These are phyloP conservation scores for Saccharomycopsis sp. DNA, from an alignment of 805 yeast genomes.

Conservation along the genomic window DNA sequence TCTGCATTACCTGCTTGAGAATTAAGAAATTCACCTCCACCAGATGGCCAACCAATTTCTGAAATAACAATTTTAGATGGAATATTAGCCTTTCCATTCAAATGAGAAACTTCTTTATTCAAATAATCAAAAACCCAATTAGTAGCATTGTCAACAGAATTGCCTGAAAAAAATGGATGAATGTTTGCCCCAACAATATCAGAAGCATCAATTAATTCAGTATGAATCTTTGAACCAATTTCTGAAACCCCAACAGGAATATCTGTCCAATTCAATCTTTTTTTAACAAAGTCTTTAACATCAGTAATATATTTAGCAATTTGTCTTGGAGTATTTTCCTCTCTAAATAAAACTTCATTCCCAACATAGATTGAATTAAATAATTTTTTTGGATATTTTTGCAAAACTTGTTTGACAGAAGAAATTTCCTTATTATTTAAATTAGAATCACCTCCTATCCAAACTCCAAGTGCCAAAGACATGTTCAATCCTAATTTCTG, in stretches of 20 bases:
- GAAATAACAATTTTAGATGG: constrained; percentile 34
- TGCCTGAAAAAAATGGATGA: constrained; percentile 63
- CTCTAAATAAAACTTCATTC: constrained; percentile 49
- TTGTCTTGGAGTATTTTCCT: constrained; percentile 31
- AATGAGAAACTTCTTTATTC: constrained; percentile 33
- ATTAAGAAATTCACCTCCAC: constrained; percentile 39
- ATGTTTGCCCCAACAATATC: constrained; percentile 55
- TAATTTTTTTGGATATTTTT: constrained; percentile 32
- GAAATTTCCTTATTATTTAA: constrained; percentile 37
- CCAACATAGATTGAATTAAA: constrained; percentile 50
- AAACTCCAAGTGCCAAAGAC: constrained; percentile 51
- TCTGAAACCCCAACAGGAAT: constrained; percentile 58
- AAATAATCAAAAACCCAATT: constrained; percentile 44
- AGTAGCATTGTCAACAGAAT: constrained; percentile 33
- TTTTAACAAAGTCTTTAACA: constrained; percentile 30
- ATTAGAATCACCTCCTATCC: constrained; percentile 41
- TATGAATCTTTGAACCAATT: constrained; percentile 36
- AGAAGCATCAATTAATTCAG: constrained; percentile 30
- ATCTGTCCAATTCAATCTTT: constrained; percentile 20
- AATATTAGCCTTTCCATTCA: constrained; percentile 21
- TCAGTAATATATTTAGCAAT: constrained; percentile 33
- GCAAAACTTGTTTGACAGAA: constrained; percentile 33
- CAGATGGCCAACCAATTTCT: constrained; percentile 67
- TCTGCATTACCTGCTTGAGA: constrained; percentile 38
- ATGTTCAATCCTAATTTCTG: constrained; percentile 38